phyloP scores from a whole-genome alignment of 768 basidiomycete genomes.

The Lactarius hengduanensis region DNA sequence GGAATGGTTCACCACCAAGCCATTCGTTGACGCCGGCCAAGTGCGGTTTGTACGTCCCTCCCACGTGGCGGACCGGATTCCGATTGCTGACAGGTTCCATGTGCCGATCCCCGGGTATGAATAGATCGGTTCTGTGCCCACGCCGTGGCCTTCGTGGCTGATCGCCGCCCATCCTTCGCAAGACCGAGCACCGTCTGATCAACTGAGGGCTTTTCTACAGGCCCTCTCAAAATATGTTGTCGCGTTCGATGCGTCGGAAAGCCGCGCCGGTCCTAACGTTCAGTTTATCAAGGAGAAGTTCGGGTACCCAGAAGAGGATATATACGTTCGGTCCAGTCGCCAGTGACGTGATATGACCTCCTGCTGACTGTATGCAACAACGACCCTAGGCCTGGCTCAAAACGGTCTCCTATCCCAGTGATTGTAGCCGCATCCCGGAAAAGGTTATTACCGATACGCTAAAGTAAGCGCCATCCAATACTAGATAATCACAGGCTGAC shows the following conservation, averaged over 20 bases:
- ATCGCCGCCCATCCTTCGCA: slow-evolving; percentile 79
- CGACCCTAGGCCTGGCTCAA: slow-evolving; percentile 82
- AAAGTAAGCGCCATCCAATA: slow-evolving; percentile 43
- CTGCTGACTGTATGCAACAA: not conserved
- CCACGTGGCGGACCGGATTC: slow-evolving; percentile 10
- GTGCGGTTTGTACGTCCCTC: slow-evolving; percentile 70
- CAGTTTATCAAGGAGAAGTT: slow-evolving; percentile 77
- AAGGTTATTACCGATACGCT: slow-evolving; percentile 69
- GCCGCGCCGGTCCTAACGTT: slow-evolving; percentile 57
- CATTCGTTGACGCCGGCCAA: slow-evolving; percentile 75
- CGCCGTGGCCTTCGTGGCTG: slow-evolving; percentile 97
- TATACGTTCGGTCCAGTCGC: slow-evolving; percentile 48
- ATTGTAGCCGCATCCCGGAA: slow-evolving; percentile 62
- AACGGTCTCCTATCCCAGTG: slow-evolving; percentile 71
- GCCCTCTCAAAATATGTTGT: slow-evolving; percentile 63
- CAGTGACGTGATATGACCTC: not conserved
- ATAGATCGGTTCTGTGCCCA: slow-evolving; percentile 81
- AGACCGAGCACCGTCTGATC: slow-evolving; percentile 50
- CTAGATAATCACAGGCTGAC: slow-evolving; percentile 1
- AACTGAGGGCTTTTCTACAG: slow-evolving; percentile 58
- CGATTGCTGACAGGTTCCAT: not conserved
- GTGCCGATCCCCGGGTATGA: not conserved
- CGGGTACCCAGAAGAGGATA: slow-evolving; percentile 79
- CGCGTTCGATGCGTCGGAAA: slow-evolving; percentile 59
- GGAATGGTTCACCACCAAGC: slow-evolving; percentile 91